Base-by-base conservation (phyloP, 2,329 filamentous ascomycete genomes). In the Pyricularia sp. region DNA sequence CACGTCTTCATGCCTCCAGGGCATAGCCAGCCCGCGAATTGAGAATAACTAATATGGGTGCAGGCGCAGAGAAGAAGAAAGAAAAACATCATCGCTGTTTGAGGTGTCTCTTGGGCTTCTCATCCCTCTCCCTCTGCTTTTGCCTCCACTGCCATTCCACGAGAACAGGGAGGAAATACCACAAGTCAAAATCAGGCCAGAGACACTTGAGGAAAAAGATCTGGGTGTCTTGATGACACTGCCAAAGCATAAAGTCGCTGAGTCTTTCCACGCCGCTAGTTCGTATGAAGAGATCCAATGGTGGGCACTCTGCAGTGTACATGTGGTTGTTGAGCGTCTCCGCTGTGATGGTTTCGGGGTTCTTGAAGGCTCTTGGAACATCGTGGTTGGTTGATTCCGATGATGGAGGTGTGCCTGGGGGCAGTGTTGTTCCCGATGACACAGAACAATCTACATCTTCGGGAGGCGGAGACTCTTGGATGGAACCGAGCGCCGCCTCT, bases 171-270 rank as follows among this genome's bases (percentile, higher is more conserved):
- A 99, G 79, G 79, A 98, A 97, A 70, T 94, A 87, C 89, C 93
- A 94, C 4, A 99, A 84, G 76, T 97, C 93, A 74, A 99, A 97
- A 71, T 97, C 93, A 1, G 95, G 95, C 95, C 95, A 99, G 71
- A 97, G 83, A 72, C 92, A 95, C 74, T 97, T 87, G 69, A 97
- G 81, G 77, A 98, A 99, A 70, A 96, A 92, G 72, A 99, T 91
- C 70, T 97, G 91, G 0, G 95, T 97, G 72, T 94, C 85, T 76
- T 97, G 88, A 76, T 98, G 94, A 74, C 92, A 95, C 79, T 99
- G 95, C 95, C 95, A 99, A 42, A 99, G 88, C 94, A 99, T 95
- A 75, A 98, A 99, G 78, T 99, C 95, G 76, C 93, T 97, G 70
- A 99, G 82, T 66, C 95, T 87, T 78, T 94, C 91, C 17, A 99